Percentiles rank a stretch among this genome's conserved stretches.
Evolutionary conservation across 805 yeast genomes (phyloP).

Genomic region (Saturnispora sekii): DNA sequence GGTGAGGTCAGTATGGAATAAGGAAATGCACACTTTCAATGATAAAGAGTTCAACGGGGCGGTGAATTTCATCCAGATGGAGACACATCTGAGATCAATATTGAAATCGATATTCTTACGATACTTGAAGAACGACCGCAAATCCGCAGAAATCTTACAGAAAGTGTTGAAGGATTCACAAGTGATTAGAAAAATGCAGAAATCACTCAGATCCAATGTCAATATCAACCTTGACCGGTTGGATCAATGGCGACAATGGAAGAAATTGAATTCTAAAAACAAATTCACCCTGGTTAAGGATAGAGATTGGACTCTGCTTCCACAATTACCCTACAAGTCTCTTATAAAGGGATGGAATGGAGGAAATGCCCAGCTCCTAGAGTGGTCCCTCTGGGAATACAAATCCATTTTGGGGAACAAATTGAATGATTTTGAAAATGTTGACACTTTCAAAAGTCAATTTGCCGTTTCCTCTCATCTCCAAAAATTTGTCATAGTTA

Average conservation of each 20-base stretch:
- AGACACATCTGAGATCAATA: slow-evolving; percentile 13
- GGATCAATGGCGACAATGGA: slow-evolving; percentile 10
- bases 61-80: slow-evolving; percentile 1
- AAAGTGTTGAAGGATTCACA: slow-evolving; percentile 6
- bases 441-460: slow-evolving; percentile 11
- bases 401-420: slow-evolving; percentile 16
- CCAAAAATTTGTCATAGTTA: slow-evolving; percentile 16
- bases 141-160: slow-evolving; percentile 6
- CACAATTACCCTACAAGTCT: slow-evolving; percentile 11
- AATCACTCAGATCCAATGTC: slow-evolving; percentile 4
- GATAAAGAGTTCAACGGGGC: background rate
- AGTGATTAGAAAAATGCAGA: slow-evolving; percentile 9
- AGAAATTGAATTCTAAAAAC: slow-evolving; percentile 15
- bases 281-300: slow-evolving; percentile 18
- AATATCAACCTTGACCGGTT: slow-evolving; percentile 7
- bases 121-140: slow-evolving; percentile 6
- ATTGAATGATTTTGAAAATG: slow-evolving; percentile 14
- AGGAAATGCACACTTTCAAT: slow-evolving; percentile 11
- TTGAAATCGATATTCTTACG: slow-evolving; percentile 18
- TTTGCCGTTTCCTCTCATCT: slow-evolving; percentile 2
- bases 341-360: slow-evolving; percentile 6
- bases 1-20: slow-evolving; percentile 12
- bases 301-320: slow-evolving; percentile 16
- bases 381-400: slow-evolving; percentile 10
- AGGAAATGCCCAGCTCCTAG: background rate